Evolutionary conservation across 345 rosid species (phyloP), one percentile per base, ranked within the genome.

Genomic region (Mallotus nudiflorus): DNA sequence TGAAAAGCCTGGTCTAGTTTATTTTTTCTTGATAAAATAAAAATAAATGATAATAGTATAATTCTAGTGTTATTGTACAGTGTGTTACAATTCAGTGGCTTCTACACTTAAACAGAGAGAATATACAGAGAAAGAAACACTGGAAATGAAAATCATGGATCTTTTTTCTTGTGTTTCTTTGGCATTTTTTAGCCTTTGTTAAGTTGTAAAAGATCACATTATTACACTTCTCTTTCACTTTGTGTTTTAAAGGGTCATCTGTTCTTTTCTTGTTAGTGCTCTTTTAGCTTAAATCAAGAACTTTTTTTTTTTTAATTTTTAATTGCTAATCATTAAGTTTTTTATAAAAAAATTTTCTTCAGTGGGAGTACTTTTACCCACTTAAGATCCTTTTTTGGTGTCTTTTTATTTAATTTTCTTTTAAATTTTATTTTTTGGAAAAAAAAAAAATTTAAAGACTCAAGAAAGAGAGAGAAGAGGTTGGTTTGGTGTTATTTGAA

Each of bases 301-400:
- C 7, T 18, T 44, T 18, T 9, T 25, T 65, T 51, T 76, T 56
- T 4, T 59, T 20, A 53, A 73, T 76, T 72, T 53, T 80, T 64
- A 80, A 72, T 77, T 76, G 69, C 83, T 84, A 79, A 79, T 77
- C 81, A 80, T 83, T 77, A 46, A 73, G 71, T 40, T n/a, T n/a
- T n/a, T n/a, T n/a, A n/a, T n/a, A n/a, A n/a, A n/a, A n/a, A n/a
- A n/a, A n/a, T n/a, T 45, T 33, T 15, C 52, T 33, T 4, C 1
- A 37, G 16, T 40, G 56, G 53, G 6, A 40, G 56, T n/a, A 25
- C 52, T 68, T 59, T 73, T 48, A 53, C 73, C 75, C 39, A 46
- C 75, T 57, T 66, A 42, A 70, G 68, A 60, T 71, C 66, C 50
- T 24, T 40, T 35, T 52, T 22, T 42, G 37, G 12, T 58, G 46